Base-by-base conservation (phyloP, 2,329 filamentous ascomycete genomes). In the Ophiosphaerella korrae region DNA sequence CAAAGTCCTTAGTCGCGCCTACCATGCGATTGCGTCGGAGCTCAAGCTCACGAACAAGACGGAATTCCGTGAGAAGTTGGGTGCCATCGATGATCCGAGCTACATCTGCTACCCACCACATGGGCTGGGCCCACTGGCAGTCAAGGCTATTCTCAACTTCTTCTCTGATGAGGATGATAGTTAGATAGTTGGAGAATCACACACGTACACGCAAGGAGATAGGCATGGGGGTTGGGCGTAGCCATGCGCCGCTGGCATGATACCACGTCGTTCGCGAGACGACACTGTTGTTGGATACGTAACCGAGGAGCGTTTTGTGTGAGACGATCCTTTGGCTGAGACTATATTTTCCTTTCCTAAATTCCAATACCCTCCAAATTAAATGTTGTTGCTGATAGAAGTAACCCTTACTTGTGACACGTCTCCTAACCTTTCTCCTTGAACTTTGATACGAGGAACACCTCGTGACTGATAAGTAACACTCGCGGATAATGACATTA, bases 41-140 rank as follows among this genome's bases (percentile, higher is more conserved):
- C 85, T 96, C 62, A 88, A 89, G 62, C 80, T 96, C 58, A 88
- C 87, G 39, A 85, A 88, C 69, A 96, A 96, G 84, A 88, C 85
- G 46, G 91, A 92, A 72, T 97, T 97, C 78, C 82, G 92, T 53
- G 88, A 90, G 77, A 97, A 97, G 81, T 85, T 97, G 72, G 92
- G 92, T 45, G 89, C 89, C 4, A 79, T 85, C 50, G 90, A 92
- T 53, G 92, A 96, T 67, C 86, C 89, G 41, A 86, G 93, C 24
- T 97, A 90, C 74, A 91, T 97, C 60, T 92, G 90, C 69, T 97
- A 96, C 75, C 92, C 92, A 35, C 87, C 88, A 50, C 87, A 92
- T 67, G 92, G 92, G 7, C 81, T 97, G 24, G 91, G 91, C 1
- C 85, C 92, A 39, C 84, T 87, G 55, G 92, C 92, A 37, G 85